Evolutionary conservation across 208 protist species (phyloP).

Genomic region (Lotmaria passim): DNA sequence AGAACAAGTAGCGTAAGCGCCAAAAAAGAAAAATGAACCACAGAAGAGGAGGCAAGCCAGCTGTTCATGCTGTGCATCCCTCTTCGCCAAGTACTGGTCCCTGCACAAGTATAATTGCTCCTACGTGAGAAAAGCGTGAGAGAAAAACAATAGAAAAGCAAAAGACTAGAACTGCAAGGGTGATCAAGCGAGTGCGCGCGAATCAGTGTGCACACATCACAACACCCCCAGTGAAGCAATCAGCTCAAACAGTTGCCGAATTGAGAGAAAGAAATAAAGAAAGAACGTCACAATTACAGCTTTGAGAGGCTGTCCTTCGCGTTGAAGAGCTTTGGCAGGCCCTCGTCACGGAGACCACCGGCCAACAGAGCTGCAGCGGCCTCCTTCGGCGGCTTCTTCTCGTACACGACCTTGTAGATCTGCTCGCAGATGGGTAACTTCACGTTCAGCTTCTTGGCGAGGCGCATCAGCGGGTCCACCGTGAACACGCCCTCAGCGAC

Average conservation of each 20-base stretch:
- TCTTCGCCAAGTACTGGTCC: background rate
- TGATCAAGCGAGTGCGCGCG: too few relatives aligned
- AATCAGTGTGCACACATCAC: too few relatives aligned
- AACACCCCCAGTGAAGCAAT: background rate
- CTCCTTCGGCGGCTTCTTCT: conserved; percentile 37
- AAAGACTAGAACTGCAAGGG: too few relatives aligned
- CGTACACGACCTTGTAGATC: conserved; percentile 76
- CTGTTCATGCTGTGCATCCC: background rate
- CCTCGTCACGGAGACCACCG: conserved; percentile 48
- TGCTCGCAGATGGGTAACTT: conserved; percentile 57
- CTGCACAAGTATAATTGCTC: conserved; percentile 3
- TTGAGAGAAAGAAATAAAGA: too few relatives aligned
- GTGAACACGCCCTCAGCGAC: conserved; percentile 82
- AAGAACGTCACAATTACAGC: too few relatives aligned
- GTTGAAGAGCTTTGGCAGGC: conserved; percentile 40
- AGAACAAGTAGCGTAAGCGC: too few relatives aligned
- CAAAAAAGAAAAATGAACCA: conserved; percentile 5
- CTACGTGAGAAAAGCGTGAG: background rate
- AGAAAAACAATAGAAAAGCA: background rate
- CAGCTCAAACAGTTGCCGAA: too few relatives aligned
- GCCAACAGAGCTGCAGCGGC: conserved; percentile 35
- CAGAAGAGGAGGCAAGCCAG: background rate
- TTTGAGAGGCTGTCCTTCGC: conserved; percentile 14
- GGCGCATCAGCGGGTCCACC: conserved; percentile 64
- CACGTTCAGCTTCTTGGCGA: conserved; percentile 57